Evolutionary conservation across 768 basidiomycete genomes (phyloP), one percentile per base, ranked within the genome.

Genomic region (Naganishia antarctica): DNA sequence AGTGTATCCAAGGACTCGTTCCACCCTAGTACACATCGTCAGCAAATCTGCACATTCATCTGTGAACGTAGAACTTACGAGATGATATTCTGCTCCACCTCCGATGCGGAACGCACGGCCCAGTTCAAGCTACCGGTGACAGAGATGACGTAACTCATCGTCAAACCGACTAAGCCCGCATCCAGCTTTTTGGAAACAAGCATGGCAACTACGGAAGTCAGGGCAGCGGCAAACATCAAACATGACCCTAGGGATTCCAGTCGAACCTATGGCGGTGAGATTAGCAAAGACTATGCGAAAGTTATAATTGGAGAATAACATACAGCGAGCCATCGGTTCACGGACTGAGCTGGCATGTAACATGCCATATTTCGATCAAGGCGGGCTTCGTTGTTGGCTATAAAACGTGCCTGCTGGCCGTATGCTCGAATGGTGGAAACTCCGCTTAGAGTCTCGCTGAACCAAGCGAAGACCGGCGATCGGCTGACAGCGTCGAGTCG

Each of bases 291-390:
- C 61, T 25, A 31, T 26, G 6, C 25, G 13, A 47, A 13, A 18
- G 9, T 18, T 23, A 25, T 12, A n/a, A 37, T 11, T 21, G 13
- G 25, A 25, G 32, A 3, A 25, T n/a, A 5, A 64, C 63, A 16
- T 46, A 64, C 82, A 0, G 88, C 87, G 13, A 93, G 82, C 90
- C 90, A 94, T 66, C 79, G 69, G 63, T 75, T 73, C 51, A 75
- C 72, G 25, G 70, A 70, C 41, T 53, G 49, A 11, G 88, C 86
- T 0, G 86, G 84, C 18, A 87, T 80, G 70, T 82, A 84, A 67
- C 82, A 91, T 60, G 90, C 85, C 70, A 91, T 89, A 71, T 94
- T 94, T 26, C 86, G 83, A 71, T 96, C 91, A 41, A 93, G 81
- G 7, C 88, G 84, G 21, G 77, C 77, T 65, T 78, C 77, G 58